These are phyloP conservation scores for Quercus engelmannii DNA, from an alignment of 306 rosid genomes.

Conservation along the genomic window DNA sequence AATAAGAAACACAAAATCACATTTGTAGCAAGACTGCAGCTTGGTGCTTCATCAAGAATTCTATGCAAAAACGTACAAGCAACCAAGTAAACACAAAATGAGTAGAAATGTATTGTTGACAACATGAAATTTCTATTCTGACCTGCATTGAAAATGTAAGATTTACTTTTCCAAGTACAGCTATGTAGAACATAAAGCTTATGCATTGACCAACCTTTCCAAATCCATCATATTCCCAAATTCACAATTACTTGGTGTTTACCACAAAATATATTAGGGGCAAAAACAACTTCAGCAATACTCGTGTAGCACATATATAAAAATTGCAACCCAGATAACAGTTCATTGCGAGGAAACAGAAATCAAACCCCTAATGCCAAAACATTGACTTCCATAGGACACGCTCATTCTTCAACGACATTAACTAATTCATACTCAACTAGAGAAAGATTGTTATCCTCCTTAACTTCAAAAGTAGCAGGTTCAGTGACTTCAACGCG, in stretches of 20 bases:
- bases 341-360: conserved; percentile 32
- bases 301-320: conserved; percentile 34
- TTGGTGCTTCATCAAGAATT: background rate
- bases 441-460: conserved; percentile 79
- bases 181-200: background rate
- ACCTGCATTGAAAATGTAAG: background rate
- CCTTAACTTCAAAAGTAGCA: conserved; percentile 65
- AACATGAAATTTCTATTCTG: background rate
- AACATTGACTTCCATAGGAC: conserved; percentile 28
- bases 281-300: conserved; percentile 25
- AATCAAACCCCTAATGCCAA: conserved; percentile 24
- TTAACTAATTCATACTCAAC: conserved; percentile 84
- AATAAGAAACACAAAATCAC: too few species aligned
- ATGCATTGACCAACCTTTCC: too few species aligned
- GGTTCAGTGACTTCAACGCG: conserved; percentile 73
- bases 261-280: conserved; percentile 19
- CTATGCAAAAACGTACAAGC: background rate
- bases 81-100: background rate
- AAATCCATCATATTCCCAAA: background rate
- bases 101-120: background rate
- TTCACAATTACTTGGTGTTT: conserved; percentile 16
- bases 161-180: background rate
- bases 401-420: conserved; percentile 56
- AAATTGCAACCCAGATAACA: conserved; percentile 34
- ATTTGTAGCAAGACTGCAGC: background rate